Evolutionary conservation across 2,329 filamentous ascomycete genomes (phyloP).

Genomic region (Kalmusia sp.): DNA sequence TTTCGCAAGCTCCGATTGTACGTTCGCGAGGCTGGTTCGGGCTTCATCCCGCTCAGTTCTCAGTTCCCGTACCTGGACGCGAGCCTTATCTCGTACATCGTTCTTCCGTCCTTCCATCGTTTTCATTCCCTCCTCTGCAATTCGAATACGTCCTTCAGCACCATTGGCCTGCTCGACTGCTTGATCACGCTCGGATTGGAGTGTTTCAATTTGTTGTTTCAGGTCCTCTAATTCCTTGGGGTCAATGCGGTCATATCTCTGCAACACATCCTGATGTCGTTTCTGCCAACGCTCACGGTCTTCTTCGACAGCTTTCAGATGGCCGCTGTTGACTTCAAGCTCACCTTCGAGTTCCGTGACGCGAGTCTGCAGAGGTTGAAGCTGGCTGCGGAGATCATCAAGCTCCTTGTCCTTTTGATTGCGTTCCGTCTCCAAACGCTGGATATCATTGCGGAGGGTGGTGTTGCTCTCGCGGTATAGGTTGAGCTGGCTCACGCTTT

Average conservation of each 20-base stretch:
- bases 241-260: slow-evolving; percentile 94
- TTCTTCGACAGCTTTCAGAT: slow-evolving; percentile 86
- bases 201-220: slow-evolving; percentile 73
- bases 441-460: slow-evolving; percentile 85
- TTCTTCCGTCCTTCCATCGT: slow-evolving; percentile 50
- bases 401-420: slow-evolving; percentile 77
- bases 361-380: slow-evolving; percentile 82
- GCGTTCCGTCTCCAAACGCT: slow-evolving; percentile 78
- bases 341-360: slow-evolving; percentile 85
- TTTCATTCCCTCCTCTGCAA: slow-evolving; percentile 25
- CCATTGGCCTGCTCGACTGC: slow-evolving; percentile 57
- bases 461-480: slow-evolving; percentile 94
- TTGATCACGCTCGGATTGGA: slow-evolving; percentile 61
- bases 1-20: slow-evolving; percentile 25
- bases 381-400: slow-evolving; percentile 74
- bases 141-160: slow-evolving; percentile 56
- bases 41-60: background rate
- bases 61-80: slow-evolving; percentile 9
- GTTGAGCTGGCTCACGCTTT: slow-evolving; percentile 94
- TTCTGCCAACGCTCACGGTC: slow-evolving; percentile 96
- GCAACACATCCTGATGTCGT: slow-evolving; percentile 91
- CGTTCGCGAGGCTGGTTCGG: slow-evolving; percentile 48
- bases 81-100: slow-evolving; percentile 44
- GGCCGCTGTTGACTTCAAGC: slow-evolving; percentile 80
- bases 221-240: slow-evolving; percentile 90